Base-by-base conservation (phyloP, 108 stramenopile species). In the Licmophora abbreviata region DNA sequence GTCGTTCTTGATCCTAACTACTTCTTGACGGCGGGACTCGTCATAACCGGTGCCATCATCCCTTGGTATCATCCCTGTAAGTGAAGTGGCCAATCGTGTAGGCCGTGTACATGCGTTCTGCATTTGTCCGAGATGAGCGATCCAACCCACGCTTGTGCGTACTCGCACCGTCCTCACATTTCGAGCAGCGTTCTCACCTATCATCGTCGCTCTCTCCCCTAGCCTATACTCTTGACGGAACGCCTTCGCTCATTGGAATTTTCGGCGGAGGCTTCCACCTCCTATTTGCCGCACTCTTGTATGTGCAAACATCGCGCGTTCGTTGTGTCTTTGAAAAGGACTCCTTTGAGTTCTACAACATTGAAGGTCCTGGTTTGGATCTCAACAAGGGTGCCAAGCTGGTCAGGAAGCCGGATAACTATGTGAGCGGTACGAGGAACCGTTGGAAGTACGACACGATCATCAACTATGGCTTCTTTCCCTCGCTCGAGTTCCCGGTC, bases 381-480 rank as follows among this genome's bases (percentile, higher is more conserved):
- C 37, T 55, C 23, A 64, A 66, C n/a, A 61, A 64, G 30, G 70
- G 70, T 30, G 66, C 72, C 8, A 33, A 59, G 33, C 49, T 75
- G 28, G 71, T 54, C 7, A 27, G 34, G 30, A 75, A 75, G 42
- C 74, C 74, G 25, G 73, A 71, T 20, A 88, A 88, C 49, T 65
- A 84, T 40, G 81, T 88, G 17, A 67, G 74, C 0, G 87, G 76
- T 0, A 79, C 80, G 0, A 51, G 15, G 1, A 88, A 88, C 41
- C 65, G 81, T 2, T 88, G 87, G 87, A 63, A 48, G 31, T 88
- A 88, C 32, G 74, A 81, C 27, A 57, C 60, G 3, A 79, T 89
- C 44, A 73, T 71, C 47, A 82, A 89, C 51, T 89, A 71, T 40
- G 87, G 79, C 0, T 89, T 89, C 67, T 85, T 82, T 52, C 87